Evolutionary conservation across 306 rosid species (phyloP).

Genomic region (Vicia faba): DNA sequence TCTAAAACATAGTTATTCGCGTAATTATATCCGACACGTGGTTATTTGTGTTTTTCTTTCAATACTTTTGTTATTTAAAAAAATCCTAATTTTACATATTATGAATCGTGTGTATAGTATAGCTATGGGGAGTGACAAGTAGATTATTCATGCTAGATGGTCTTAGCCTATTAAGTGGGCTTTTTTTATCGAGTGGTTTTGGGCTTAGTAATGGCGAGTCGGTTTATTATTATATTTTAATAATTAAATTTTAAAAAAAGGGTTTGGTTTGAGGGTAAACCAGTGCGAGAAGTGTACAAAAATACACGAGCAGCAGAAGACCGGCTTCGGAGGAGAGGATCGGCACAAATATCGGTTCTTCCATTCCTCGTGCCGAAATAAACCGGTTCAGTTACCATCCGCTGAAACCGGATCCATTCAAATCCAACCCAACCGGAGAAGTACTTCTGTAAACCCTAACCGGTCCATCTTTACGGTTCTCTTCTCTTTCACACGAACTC

Average conservation of each 20-base stretch:
- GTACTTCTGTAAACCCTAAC: constrained; percentile 50
- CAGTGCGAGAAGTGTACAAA: neutral
- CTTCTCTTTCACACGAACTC: constrained; percentile 41
- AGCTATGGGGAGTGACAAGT: too few relatives aligned
- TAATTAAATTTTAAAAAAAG: neutral
- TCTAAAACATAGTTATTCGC: too few relatives aligned
- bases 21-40: too few relatives aligned
- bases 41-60: too few relatives aligned
- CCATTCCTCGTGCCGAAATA: neutral
- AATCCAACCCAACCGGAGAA: constrained; percentile 44
- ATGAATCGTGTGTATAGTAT: too few relatives aligned
- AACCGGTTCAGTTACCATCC: constrained; percentile 47
- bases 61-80: too few relatives aligned
- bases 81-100: too few relatives aligned
- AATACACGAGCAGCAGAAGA: neutral
- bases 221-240: neutral
- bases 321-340: constrained; percentile 41
- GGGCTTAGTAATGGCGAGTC: too few relatives aligned
- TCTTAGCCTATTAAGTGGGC: too few relatives aligned
- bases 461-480: constrained; percentile 63
- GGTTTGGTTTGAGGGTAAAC: neutral
- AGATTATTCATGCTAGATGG: too few relatives aligned
- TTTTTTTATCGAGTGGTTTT: too few relatives aligned
- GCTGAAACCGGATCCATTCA: constrained; percentile 46
- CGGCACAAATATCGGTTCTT: constrained; percentile 55